Evolutionary conservation across 2,329 filamentous ascomycete species (phyloP), one percentile per base, ranked within the genome.

Genomic region (Stagonosporopsis rhizophila): DNA sequence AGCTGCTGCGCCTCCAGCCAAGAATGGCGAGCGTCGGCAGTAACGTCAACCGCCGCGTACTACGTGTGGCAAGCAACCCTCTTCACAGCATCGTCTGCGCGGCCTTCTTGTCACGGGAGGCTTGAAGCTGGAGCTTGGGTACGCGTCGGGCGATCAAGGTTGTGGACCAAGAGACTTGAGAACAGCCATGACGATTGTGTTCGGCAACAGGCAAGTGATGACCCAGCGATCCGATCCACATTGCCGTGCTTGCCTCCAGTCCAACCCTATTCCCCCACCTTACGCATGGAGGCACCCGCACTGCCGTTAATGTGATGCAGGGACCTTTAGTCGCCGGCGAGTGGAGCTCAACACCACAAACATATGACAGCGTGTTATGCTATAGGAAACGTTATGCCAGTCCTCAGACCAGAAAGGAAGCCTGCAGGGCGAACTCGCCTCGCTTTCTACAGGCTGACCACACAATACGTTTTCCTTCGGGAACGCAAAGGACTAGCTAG

Each of bases 11-110:
- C 61, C 59, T 63, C 63, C 57, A 44, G 64, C 65, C 66, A 67
- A 67, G 65, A 52, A 58, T 46, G 37, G 30, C 47, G 56, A 37
- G 45, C 44, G 42, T 32, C 59, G 37, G 44, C 52, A 44, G 23
- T 52, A 54, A 69, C 65, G 66, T 67, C 55, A 66, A 69, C 60
- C 51, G 63, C 65, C 63, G 63, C 65, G 66, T 67, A 65, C 54
- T 52, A 51, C 59, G 23, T 55, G 51, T 62, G 59, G 54, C 59
- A 50, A 39, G 37, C 54, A 30, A 15, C 39, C 27, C n/a, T 25
- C n/a, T 45, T 49, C 35, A 27, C 27, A 25, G 45, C 41, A 27
- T 32, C n/a, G n/a, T 56, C 37, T 50, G 48, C 48, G 45, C 39
- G 23, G 38, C 30, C 14, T 30, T 42, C 39, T 44, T 30, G 41